Percentiles rank a stretch among this genome's conserved stretches.
Evolutionary conservation across 306 rosid genomes (phyloP).

Genomic region (Mucuna pruriens): DNA sequence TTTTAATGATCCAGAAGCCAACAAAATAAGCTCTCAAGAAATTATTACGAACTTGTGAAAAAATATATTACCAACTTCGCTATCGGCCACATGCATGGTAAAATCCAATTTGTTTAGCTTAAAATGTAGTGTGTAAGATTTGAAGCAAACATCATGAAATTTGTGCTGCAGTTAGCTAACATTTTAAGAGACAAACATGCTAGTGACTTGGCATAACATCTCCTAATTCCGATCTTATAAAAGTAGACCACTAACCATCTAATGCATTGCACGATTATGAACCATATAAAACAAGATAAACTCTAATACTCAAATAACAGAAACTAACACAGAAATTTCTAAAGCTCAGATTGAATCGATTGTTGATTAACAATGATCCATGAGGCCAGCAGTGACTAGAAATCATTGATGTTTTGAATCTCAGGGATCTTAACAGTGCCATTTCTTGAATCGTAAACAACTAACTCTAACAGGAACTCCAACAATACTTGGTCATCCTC

Average conservation of each 20-base stretch:
- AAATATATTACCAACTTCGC: neutral
- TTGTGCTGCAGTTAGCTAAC: neutral
- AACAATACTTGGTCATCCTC: slow-evolving; percentile 39
- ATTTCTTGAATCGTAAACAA: slow-evolving; percentile 32
- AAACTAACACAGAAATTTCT: too few species aligned
- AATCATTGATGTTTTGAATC: neutral
- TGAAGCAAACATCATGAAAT: neutral
- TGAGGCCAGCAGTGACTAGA: too few species aligned
- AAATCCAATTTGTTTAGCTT: neutral
- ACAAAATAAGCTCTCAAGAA: slow-evolving; percentile 1
- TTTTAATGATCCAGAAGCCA: neutral
- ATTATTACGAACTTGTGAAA: neutral
- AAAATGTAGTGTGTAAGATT: neutral
- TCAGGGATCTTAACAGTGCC: neutral
- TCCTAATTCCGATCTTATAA: neutral
- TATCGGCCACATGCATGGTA: neutral
- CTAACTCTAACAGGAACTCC: neutral
- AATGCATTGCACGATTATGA: neutral
- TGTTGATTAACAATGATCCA: too few species aligned
- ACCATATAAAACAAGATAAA: neutral
- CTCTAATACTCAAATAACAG: too few species aligned
- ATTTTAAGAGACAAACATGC: neutral
- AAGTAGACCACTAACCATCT: neutral
- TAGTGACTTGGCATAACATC: neutral
- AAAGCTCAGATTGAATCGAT: too few species aligned